Evolutionary conservation across 768 basidiomycete genomes (phyloP), one percentile per base, ranked within the genome.

Genomic region (Pulveroboletus frians): DNA sequence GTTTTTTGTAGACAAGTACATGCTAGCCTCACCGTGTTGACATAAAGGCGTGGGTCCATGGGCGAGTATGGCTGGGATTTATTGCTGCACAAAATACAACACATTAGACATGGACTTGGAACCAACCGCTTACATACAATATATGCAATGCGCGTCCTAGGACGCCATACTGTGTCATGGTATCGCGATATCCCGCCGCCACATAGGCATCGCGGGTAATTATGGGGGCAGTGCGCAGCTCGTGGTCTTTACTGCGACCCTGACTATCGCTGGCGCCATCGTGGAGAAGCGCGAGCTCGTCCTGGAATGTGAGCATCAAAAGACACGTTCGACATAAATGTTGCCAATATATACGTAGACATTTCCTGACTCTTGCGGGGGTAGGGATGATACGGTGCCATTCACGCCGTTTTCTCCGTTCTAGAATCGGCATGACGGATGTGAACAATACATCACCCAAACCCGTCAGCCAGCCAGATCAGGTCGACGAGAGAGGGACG

Each of bases 111-210:
- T 36, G 27, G 36, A 32, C 32, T 7, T 9, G 37, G 36, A 26
- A n/a, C 1, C 17, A 5, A 18, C n/a, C 10, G 7, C 3, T 15
- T 35, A 62, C 71, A 49, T 52, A 83, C 83, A 76, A 67, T 31
- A 73, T 73, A 0, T 71, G 64, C 3, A 80, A 14, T 0, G 73
- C 59, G 4, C 72, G 70, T 0, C 85, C 85, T 1, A 86, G 54
- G 1, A 87, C 76, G 0, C 84, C 85, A 50, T 87, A 84, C 52
- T 86, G 85, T 0, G 72, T 67, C 9, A 65, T 47, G n/a, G 61
- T 63, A 3, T 69, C 62, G 13, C 44, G 54, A 41, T 67, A 67
- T n/a, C 63, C 64, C 4, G 69, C 66, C 0, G 60, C 51, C 13
- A 71, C 55, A 36, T 72, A 72, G 0, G 79, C 81, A n/a, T 75